phyloP scores from a whole-genome alignment of 768 basidiomycete species.

The Roridomyces roridus region DNA sequence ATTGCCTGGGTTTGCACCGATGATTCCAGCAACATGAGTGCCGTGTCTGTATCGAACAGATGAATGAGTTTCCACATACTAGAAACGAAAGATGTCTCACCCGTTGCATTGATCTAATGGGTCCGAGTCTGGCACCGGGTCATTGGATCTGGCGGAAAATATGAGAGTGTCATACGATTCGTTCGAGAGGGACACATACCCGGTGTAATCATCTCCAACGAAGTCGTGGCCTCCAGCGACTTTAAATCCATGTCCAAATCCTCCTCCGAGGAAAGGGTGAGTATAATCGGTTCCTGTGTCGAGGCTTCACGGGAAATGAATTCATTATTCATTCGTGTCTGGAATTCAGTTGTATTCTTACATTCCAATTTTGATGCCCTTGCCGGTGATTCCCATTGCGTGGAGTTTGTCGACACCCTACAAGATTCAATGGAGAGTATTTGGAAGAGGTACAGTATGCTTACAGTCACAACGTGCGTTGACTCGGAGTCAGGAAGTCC shows the following conservation, averaged over 20 bases:
- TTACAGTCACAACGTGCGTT: conserved; percentile 60
- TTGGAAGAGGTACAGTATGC: conserved; percentile 13
- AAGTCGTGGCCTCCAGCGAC: conserved; percentile 60
- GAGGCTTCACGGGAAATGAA: conserved; percentile 1
- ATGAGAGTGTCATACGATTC: too few relatives aligned
- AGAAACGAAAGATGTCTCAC: conserved; percentile 26
- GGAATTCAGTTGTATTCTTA: conserved; percentile 37
- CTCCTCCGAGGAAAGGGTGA: conserved; percentile 60
- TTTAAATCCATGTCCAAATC: conserved; percentile 59
- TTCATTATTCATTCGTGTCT: not conserved
- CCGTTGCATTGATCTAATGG: conserved; percentile 58
- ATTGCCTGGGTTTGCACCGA: conserved; percentile 66
- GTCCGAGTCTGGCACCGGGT: conserved; percentile 55
- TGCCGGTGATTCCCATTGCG: conserved; percentile 64
- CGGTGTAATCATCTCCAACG: conserved; percentile 60
- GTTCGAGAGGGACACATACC: too few relatives aligned
- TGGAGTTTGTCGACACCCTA: conserved; percentile 72
- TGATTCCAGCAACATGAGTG: conserved; percentile 67
- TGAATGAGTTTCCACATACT: not conserved
- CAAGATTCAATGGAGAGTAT: not conserved
- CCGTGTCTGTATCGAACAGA: conserved; percentile 12
- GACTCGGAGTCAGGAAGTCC: conserved; percentile 55
- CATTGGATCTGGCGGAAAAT: too few relatives aligned
- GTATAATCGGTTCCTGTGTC: conserved; percentile 57
- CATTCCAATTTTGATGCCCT: conserved; percentile 74